A percentile compares a stretch with the other conserved stretches of the same genome.
Conservation (phyloP, 192 early-diverging fungal genomes). For the Fimicolochytrium jonesii region DNA sequence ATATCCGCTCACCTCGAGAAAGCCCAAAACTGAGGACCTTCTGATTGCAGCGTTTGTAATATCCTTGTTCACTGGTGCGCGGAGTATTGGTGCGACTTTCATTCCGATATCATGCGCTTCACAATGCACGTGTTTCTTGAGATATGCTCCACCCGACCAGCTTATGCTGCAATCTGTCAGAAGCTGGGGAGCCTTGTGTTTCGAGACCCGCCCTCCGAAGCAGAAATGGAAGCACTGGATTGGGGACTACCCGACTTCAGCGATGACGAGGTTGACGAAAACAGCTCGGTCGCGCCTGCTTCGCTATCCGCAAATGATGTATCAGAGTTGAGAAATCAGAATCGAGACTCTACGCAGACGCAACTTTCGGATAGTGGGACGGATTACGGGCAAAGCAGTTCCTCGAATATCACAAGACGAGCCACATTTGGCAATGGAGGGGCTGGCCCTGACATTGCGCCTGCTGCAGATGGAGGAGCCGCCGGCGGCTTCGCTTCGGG, state of each 20-base stretch:
- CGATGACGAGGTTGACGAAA: conserved; percentile 23
- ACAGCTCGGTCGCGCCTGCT: not conserved
- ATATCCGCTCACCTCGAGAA: too few relatives aligned
- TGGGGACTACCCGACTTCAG: conserved; percentile 33
- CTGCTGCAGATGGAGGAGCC: not conserved
- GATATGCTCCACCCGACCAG: conserved; percentile 21
- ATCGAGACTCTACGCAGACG: too few relatives aligned
- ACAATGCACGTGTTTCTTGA: conserved; percentile 39
- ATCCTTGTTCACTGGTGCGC: conserved; percentile 35
- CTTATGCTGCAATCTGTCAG: conserved; percentile 27
- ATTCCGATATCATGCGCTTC: conserved; percentile 37
- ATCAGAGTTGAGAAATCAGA: too few relatives aligned
- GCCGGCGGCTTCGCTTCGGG: not conserved
- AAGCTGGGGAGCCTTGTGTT: conserved; percentile 25
- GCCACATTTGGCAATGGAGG: too few relatives aligned
- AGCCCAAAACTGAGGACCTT: too few relatives aligned
- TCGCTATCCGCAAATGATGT: not conserved
- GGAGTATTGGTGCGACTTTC: conserved; percentile 41
- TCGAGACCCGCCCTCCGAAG: conserved; percentile 22
- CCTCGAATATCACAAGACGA: too few relatives aligned
- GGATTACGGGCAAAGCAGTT: not conserved
- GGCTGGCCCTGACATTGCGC: too few relatives aligned
- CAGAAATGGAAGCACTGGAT: conserved; percentile 12
- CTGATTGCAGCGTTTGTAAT: conserved; percentile 43
- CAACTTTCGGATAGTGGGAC: not conserved